Conservation (phyloP, 345 rosid genomes). For the Eucalyptus pauciflora region DNA sequence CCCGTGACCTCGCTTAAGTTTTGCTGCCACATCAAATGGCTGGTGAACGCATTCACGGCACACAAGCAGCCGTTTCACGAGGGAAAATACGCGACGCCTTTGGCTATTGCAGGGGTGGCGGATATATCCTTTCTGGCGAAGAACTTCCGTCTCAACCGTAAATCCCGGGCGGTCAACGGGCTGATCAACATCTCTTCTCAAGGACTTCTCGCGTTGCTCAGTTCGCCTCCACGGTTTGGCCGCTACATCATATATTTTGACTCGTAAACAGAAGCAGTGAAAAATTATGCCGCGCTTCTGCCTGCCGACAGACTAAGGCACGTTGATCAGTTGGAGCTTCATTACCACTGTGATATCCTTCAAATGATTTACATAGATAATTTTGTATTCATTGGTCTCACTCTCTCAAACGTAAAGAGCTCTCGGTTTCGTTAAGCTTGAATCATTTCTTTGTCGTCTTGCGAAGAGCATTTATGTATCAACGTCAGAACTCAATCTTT, state of each 20-base stretch:
- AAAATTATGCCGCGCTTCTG: background rate
- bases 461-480: background rate
- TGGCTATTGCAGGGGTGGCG: constrained; percentile 27
- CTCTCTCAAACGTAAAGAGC: background rate
- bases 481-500: background rate
- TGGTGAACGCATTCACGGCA: constrained; percentile 6
- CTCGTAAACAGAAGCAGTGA: background rate
- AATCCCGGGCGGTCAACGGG: background rate
- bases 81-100: constrained; percentile 21
- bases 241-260: background rate
- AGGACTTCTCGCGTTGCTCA: constrained; percentile 16
- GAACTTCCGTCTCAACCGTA: constrained; percentile 25
- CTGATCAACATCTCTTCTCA: constrained; percentile 6
- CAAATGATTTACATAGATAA: background rate
- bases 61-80: too few species aligned
- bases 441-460: background rate
- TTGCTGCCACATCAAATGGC: constrained; percentile 29
- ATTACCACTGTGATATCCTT: background rate
- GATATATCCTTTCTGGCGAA: constrained; percentile 29
- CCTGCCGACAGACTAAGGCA: background rate
- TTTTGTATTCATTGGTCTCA: background rate
- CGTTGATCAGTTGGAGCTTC: background rate
- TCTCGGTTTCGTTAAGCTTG: background rate
- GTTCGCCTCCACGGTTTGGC: constrained; percentile 27
- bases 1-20: constrained; percentile 25